Evolutionary conservation across 179 eudicot genomes (phyloP).

Genomic region (Camellia oleifera): DNA sequence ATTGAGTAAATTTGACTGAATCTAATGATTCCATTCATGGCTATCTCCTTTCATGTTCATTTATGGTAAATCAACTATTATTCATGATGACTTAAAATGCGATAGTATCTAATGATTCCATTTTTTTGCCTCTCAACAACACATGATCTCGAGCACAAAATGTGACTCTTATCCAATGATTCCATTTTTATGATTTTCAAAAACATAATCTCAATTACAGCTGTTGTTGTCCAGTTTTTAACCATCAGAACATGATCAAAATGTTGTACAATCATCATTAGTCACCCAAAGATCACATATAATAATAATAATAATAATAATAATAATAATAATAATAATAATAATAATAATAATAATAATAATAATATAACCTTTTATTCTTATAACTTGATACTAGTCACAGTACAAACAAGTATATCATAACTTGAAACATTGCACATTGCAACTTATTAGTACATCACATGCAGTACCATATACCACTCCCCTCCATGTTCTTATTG

Average conservation of each 20-base stretch:
- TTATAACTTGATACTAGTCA: neutral
- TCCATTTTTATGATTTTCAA: neutral
- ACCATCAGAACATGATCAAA: neutral
- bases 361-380: neutral
- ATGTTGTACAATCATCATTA: neutral
- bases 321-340: no score
- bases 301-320: neutral
- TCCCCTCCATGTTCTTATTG: constrained; percentile 7
- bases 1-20: no score
- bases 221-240: neutral
- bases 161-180: no score
- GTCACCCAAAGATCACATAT: neutral
- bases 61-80: no score
- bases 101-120: no score
- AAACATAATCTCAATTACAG: neutral
- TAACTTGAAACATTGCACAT: neutral
- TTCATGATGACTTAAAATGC: no score
- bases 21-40: no score
- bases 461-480: neutral
- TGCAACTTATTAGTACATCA: neutral
- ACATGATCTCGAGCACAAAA: neutral
- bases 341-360: no score
- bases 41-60: no score
- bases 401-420: neutral
- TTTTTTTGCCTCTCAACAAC: neutral